Evolutionary conservation across 73 alveolate genomes (phyloP).

Genomic region (Paramecium tetraurelia): DNA sequence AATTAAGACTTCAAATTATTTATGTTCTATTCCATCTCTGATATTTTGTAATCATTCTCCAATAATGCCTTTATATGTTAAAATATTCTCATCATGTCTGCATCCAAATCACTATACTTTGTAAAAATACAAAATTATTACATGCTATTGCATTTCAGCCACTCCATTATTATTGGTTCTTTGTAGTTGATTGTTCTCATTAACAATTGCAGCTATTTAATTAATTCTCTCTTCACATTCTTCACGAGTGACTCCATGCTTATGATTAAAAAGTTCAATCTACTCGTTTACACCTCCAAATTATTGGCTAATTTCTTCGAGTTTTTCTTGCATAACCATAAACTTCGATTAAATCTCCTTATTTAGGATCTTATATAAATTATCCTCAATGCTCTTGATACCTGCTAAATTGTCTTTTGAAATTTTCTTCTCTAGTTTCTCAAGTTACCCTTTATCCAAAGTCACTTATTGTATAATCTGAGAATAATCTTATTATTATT

Average conservation of each 20-base stretch:
- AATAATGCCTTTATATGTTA: background rate
- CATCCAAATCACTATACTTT: conserved; percentile 12
- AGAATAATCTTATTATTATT: background rate
- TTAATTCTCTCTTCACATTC: background rate
- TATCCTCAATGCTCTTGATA: background rate
- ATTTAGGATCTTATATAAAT: background rate
- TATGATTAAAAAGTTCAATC: background rate
- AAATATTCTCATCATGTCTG: background rate
- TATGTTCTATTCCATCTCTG: background rate
- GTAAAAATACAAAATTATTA: background rate
- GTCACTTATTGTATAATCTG: background rate
- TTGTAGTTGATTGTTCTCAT: background rate
- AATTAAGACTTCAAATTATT: background rate
- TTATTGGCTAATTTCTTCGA: background rate
- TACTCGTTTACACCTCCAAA: background rate
- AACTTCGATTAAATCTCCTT: background rate
- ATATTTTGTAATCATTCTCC: background rate
- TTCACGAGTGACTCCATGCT: background rate
- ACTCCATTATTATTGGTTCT: background rate
- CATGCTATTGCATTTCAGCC: background rate
- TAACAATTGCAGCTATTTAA: background rate
- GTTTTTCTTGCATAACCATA: conserved; percentile 4
- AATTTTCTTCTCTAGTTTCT: background rate
- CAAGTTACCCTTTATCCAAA: background rate
- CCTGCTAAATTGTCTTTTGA: background rate